Evolutionary conservation across 2,329 filamentous ascomycete genomes (phyloP), one percentile per base, ranked within the genome.

Genomic region (Bipolaris gigantea): DNA sequence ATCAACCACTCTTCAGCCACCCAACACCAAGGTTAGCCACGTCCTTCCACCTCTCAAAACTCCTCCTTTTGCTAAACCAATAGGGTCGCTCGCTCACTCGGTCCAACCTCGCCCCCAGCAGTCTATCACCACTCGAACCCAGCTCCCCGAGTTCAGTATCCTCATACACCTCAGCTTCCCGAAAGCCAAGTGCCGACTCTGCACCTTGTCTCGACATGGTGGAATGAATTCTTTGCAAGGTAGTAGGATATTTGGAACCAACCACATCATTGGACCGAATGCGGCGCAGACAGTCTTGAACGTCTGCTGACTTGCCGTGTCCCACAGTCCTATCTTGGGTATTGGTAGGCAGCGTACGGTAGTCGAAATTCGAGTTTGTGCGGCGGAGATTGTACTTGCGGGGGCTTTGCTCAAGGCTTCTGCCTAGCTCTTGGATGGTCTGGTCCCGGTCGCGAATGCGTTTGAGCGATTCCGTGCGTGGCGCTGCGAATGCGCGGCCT

Each of bases 401-500:
- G 5, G 79, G 78, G 16, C 76, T 79, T 5, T 70, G 63, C 30
- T 80, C 76, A 5, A 81, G 62, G 0, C 71, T 68, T 35, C 76
- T 63, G 4, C 73, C 71, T 3, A 81, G 57, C 16, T 77, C 69
- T 48, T 75, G 70, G 5, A 80, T 59, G 18, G 79, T 76, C 25
- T 75, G 74, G 35, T 63, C 65, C 47, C 77, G 68, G 21, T 76
- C 65, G 52, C 76, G 73, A 62, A 77, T 74, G 13, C 75, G 75
- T 30, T 82, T 78, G 3, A 81, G 67, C 2, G 79, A 81, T 55
- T 81, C 80, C 64, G 78, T 76, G 32, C 80, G 73, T 5, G 81
- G 80, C 18, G 79, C 79, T 27, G 78, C 75, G 56, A 83, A 83
- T 0, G 80, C 80, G 43, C 79, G 79, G 15, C 81, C 81, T 66